A percentile compares a stretch with the other conserved stretches of the same genome.
Evolutionary conservation across 176 grass and related monocot species (phyloP).

Genomic region (Triticum turgidum): DNA sequence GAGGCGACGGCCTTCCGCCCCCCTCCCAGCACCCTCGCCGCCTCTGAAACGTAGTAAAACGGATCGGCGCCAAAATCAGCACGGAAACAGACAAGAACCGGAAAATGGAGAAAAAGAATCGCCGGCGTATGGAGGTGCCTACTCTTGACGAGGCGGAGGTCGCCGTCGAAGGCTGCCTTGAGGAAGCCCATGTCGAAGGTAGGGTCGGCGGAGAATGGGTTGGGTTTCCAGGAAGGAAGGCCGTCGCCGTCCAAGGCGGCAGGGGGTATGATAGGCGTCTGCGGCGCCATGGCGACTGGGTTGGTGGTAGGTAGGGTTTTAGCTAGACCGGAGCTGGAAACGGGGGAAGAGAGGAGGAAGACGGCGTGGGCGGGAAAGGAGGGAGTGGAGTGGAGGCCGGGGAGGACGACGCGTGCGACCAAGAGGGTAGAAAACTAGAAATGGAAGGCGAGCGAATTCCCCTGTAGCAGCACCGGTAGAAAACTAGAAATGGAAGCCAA

Average conservation of each 20-base stretch:
- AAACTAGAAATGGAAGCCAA: too few species aligned
- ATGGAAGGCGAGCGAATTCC: too few species aligned
- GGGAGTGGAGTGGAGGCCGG: too few species aligned
- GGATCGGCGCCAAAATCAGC: not conserved
- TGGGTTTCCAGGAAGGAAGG: not conserved
- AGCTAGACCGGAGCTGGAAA: not conserved
- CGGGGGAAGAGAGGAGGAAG: not conserved
- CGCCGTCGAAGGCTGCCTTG: not conserved
- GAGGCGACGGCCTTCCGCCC: slow-evolving; percentile 14
- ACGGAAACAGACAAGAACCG: not conserved
- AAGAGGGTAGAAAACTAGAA: too few species aligned
- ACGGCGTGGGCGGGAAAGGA: not conserved
- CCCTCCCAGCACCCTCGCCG: not conserved
- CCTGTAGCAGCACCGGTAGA: too few species aligned
- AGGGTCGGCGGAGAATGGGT: not conserved
- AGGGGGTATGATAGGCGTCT: not conserved
- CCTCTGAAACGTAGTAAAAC: not conserved
- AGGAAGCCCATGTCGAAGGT: not conserved
- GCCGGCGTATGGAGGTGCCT: not conserved
- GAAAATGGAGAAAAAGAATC: not conserved
- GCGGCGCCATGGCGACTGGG: not conserved
- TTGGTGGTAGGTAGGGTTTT: not conserved
- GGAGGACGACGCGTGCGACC: too few species aligned
- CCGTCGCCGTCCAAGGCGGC: not conserved
- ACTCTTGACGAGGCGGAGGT: slow-evolving; percentile 6